Percentiles rank a stretch among this genome's conserved stretches.
These are phyloP conservation scores for Omphalotus guepiniiformis DNA, from an alignment of 768 basidiomycete species.

Conservation along the genomic window DNA sequence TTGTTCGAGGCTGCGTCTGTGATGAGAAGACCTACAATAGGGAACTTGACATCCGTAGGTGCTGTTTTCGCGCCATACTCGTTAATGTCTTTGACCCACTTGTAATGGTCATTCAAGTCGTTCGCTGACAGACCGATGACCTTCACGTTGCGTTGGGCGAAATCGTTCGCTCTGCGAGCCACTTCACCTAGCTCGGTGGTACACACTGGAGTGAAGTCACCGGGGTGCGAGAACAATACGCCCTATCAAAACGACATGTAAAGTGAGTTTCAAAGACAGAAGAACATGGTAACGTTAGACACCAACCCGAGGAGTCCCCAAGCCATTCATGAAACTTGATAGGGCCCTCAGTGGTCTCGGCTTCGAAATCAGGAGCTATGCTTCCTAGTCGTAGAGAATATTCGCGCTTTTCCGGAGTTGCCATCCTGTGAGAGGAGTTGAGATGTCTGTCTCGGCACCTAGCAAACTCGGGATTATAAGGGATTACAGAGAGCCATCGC, in stretches of 20 bases:
- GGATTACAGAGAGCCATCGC: too few relatives aligned
- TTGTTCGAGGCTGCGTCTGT: background rate
- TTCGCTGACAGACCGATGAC: constrained; percentile 94
- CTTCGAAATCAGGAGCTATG: constrained; percentile 89
- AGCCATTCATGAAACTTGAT: constrained; percentile 96
- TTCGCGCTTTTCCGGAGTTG: too few relatives aligned
- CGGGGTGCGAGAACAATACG: constrained; percentile 92
- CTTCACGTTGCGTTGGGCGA: constrained; percentile 85
- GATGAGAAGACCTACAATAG: constrained; percentile 61
- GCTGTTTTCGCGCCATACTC: constrained; percentile 65
- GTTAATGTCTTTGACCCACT: constrained; percentile 89
- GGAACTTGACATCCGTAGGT: constrained; percentile 81
- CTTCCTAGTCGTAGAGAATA: constrained; percentile 74
- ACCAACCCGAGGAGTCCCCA: constrained; percentile 79
- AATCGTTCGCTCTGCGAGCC: constrained; percentile 81
- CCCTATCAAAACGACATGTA: constrained; percentile 39
- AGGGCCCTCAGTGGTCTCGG: constrained; percentile 78
- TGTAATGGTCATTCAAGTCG: constrained; percentile 74
- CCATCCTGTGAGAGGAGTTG: too few relatives aligned
- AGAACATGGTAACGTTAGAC: background rate
- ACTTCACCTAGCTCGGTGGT: constrained; percentile 98
- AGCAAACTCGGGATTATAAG: too few relatives aligned
- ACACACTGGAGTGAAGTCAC: constrained; percentile 90
- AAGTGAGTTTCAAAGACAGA: background rate
- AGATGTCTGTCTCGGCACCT: too few relatives aligned